Evolutionary conservation across 2,329 filamentous ascomycete species (phyloP).

Genomic region (Phyllosticta citriasiana): DNA sequence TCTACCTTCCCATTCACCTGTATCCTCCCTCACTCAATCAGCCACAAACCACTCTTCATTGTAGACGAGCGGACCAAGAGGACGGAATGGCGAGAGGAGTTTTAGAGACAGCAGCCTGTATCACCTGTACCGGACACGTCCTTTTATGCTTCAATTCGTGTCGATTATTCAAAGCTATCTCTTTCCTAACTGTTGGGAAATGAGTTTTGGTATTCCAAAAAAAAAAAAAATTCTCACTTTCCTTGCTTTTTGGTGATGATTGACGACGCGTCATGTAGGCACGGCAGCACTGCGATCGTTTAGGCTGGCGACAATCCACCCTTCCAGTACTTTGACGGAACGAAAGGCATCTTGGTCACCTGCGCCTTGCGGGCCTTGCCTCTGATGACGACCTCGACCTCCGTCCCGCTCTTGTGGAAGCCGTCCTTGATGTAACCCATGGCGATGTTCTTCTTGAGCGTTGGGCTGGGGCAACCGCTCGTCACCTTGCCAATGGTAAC

Average conservation of each 20-base stretch:
- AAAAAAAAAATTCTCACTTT: background rate
- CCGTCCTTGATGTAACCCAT: conserved; percentile 88
- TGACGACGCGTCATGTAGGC: background rate
- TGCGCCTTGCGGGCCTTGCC: conserved; percentile 65
- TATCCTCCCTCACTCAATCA: background rate
- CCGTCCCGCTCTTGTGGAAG: conserved; percentile 72
- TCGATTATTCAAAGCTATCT: background rate
- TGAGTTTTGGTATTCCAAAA: background rate
- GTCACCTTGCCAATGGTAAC: conserved; percentile 70
- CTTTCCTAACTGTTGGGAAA: background rate
- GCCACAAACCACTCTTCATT: background rate
- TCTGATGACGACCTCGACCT: conserved; percentile 66
- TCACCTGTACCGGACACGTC: background rate
- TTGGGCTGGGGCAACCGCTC: conserved; percentile 82
- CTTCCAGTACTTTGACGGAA: conserved; percentile 67
- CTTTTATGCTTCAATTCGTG: background rate
- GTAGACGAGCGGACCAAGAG: background rate
- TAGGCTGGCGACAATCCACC: conserved; percentile 5
- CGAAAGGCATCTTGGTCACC: conserved; percentile 83
- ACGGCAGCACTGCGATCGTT: background rate
- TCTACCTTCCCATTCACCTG: background rate
- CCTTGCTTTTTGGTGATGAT: background rate
- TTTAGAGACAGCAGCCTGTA: background rate
- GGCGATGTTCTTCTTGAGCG: conserved; percentile 79
- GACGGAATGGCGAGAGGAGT: background rate